Conservation (phyloP, 345 rosid genomes). For the Syzygium aqueum region DNA sequence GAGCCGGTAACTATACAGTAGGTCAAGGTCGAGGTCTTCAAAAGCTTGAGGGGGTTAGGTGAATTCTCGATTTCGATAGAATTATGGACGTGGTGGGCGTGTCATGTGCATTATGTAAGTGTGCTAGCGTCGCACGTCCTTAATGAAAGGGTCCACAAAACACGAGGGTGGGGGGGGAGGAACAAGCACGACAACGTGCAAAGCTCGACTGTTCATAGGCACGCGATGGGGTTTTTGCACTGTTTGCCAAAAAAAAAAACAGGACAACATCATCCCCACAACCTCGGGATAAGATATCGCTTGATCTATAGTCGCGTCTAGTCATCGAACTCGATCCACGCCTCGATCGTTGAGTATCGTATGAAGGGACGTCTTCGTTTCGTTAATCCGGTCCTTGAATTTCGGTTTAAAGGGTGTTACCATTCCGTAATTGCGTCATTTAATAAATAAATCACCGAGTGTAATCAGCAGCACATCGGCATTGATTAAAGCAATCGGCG, state of each 20-base stretch:
- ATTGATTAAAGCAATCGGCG: accelerated
- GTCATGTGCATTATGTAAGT: background rate
- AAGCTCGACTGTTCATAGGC: background rate
- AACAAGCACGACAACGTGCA: background rate
- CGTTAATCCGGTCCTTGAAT: background rate
- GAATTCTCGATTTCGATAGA: background rate
- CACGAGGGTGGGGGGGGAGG: background rate
- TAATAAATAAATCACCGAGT: accelerated
- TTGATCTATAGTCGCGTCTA: background rate
- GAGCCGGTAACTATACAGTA: background rate
- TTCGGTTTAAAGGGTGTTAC: background rate
- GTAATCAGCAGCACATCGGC: accelerated
- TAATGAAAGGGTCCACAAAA: background rate
- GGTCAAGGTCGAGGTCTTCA: background rate
- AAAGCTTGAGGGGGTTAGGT: background rate
- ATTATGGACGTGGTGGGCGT: background rate
- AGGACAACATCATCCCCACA: background rate
- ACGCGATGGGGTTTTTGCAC: background rate
- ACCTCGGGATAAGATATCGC: background rate
- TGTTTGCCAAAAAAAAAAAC: background rate
- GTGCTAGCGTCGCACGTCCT: background rate
- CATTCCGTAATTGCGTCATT: background rate
- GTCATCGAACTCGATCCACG: background rate
- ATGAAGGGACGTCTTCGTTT: background rate
- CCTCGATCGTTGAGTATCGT: background rate